These are phyloP conservation scores for Serendipita sp. DNA, from an alignment of 768 basidiomycete species.

Conservation along the genomic window DNA sequence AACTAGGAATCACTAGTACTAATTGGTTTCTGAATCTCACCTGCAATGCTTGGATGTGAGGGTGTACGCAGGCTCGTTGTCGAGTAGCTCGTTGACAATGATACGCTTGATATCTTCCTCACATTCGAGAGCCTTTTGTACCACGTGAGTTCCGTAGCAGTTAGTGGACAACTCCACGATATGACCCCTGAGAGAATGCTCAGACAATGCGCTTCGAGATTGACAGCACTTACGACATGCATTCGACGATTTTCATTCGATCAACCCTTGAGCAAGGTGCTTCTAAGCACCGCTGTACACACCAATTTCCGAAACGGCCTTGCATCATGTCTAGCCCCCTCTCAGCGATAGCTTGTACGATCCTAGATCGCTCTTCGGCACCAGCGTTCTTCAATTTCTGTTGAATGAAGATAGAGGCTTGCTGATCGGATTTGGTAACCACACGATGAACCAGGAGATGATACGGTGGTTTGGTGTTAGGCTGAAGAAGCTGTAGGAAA, in stretches of 20 bases:
- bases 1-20: not conserved
- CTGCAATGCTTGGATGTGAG: conserved; percentile 62
- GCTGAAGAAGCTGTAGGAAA: conserved; percentile 70
- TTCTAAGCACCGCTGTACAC: conserved; percentile 74
- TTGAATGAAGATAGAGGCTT: conserved; percentile 78
- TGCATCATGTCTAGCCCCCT: conserved; percentile 80
- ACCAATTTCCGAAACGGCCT: conserved; percentile 79
- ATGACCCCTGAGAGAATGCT: conserved; percentile 36
- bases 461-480: conserved; percentile 72
- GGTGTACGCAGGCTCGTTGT: conserved; percentile 72
- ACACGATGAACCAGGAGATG: conserved; percentile 67
- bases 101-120: conserved; percentile 72
- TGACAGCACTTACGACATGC: conserved; percentile 48
- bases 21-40: not conserved
- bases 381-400: conserved; percentile 83
- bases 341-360: conserved; percentile 72
- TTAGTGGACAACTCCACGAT: conserved; percentile 78
- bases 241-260: conserved; percentile 62
- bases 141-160: conserved; percentile 77
- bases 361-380: conserved; percentile 56
- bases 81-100: conserved; percentile 70
- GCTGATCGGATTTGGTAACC: conserved; percentile 79
- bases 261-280: conserved; percentile 60
- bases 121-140: conserved; percentile 80
- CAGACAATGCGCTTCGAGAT: not conserved